Evolutionary conservation across 192 early-diverging fungal species (phyloP).

Genomic region (Backusella tuberculispora): DNA sequence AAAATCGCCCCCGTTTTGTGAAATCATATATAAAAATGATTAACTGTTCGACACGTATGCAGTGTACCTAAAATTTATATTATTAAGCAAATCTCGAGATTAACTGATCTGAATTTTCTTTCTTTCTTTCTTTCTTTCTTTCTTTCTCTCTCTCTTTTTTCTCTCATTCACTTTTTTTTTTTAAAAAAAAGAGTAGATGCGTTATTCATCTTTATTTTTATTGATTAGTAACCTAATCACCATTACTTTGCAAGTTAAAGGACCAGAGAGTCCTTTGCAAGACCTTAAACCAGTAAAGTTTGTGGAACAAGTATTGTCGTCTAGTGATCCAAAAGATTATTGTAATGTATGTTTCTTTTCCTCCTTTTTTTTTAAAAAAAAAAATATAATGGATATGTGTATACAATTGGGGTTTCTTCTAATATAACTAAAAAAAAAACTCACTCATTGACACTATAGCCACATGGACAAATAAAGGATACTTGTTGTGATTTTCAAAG

Average conservation of each 20-base stretch:
- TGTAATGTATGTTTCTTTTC: background rate
- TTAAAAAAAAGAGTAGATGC: background rate
- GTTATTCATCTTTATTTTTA: background rate
- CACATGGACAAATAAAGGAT: constrained; percentile 61
- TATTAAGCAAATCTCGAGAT: background rate
- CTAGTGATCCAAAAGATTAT: constrained; percentile 5
- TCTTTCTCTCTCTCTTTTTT: background rate
- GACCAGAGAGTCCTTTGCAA: background rate
- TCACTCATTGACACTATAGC: constrained; percentile 35
- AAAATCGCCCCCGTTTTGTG: too few relatives aligned
- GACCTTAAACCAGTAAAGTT: constrained; percentile 14
- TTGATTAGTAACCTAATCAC: background rate
- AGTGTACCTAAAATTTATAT: background rate
- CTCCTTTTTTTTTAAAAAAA: background rate
- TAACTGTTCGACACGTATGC: too few relatives aligned
- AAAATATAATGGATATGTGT: background rate
- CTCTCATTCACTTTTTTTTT: background rate
- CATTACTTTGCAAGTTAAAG: constrained; percentile 1
- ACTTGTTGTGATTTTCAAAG: constrained; percentile 74
- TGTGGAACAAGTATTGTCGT: background rate
- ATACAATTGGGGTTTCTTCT: background rate
- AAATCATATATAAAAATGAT: too few relatives aligned
- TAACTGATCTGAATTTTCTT: background rate
- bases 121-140: background rate
- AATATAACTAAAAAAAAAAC: background rate